phyloP scores from a whole-genome alignment of 2,329 filamentous ascomycete species.

The Simplicillium aogashimaense region DNA sequence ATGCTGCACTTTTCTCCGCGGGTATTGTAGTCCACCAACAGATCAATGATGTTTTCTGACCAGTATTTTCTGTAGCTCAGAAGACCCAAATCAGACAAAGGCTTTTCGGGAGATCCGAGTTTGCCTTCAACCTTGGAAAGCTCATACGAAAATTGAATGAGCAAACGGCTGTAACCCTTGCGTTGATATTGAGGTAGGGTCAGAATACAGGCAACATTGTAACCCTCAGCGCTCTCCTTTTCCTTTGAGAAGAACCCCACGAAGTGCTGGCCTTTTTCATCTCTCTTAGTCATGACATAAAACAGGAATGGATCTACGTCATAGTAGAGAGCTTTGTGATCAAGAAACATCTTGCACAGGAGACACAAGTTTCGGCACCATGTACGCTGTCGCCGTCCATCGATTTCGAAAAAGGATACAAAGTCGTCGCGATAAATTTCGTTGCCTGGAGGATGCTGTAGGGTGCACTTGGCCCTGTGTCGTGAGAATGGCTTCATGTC shows the following conservation, averaged over 20 bases:
- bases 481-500: slow-evolving; percentile 71
- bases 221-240: slow-evolving; percentile 91
- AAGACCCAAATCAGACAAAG: slow-evolving; percentile 84
- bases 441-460: slow-evolving; percentile 90
- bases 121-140: slow-evolving; percentile 91
- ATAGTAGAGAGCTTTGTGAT: slow-evolving; percentile 97
- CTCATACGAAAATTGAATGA: slow-evolving; percentile 97
- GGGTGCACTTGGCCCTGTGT: slow-evolving; percentile 80
- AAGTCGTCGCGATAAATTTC: slow-evolving; percentile 95
- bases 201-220: slow-evolving; percentile 96
- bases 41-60: slow-evolving; percentile 86
- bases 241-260: slow-evolving; percentile 99
- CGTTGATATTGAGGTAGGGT: slow-evolving; percentile 93
- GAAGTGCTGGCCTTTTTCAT: slow-evolving; percentile 86
- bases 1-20: slow-evolving; percentile 69
- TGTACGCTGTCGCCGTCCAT: slow-evolving; percentile 83
- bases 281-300: slow-evolving; percentile 90
- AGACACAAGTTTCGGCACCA: slow-evolving; percentile 96
- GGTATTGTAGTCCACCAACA: slow-evolving; percentile 63
- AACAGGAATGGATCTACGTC: slow-evolving; percentile 98
- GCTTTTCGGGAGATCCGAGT: slow-evolving; percentile 91
- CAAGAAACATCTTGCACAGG: slow-evolving; percentile 93
- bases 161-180: slow-evolving; percentile 81
- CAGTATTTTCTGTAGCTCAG: slow-evolving; percentile 94
- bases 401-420: slow-evolving; percentile 94